Conservation (phyloP, 345 rosid species). For the Sonneratia alba region DNA sequence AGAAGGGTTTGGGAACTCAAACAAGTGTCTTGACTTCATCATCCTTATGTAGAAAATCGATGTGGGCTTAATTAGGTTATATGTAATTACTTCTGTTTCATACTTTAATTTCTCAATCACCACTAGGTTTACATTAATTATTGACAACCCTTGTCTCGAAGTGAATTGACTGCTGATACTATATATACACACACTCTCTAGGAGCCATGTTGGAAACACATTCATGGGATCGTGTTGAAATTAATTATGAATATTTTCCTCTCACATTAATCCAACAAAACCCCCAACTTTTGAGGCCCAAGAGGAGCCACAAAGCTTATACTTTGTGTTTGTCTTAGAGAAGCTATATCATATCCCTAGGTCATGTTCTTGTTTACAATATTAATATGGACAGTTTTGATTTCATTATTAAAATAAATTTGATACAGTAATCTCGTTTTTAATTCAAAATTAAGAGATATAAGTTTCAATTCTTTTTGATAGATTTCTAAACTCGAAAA, state of each 20-base stretch:
- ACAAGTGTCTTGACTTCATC: background rate
- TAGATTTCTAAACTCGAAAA: too few relatives aligned
- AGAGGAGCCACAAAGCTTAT: background rate
- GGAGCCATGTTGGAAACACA: background rate
- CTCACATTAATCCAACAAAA: background rate
- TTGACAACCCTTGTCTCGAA: background rate
- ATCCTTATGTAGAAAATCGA: background rate
- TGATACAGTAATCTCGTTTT: too few relatives aligned
- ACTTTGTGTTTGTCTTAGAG: background rate
- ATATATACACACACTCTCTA: background rate
- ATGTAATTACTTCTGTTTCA: background rate
- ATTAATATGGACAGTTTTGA: background rate
- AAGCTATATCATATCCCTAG: background rate
- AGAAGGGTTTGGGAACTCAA: background rate
- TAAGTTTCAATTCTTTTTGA: too few relatives aligned
- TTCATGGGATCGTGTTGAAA: background rate
- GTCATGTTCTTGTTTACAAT: background rate
- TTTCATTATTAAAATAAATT: background rate
- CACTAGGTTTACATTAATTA: background rate
- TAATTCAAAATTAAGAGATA: too few relatives aligned
- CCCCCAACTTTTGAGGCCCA: background rate
- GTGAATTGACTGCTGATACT: background rate
- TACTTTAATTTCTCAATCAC: background rate
- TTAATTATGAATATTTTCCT: constrained; percentile 1
- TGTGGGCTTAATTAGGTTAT: background rate